Evolutionary conservation across 352 stramenopile genomes (phyloP), one percentile per base, ranked within the genome.

Genomic region (Phytophthora cactorum): DNA sequence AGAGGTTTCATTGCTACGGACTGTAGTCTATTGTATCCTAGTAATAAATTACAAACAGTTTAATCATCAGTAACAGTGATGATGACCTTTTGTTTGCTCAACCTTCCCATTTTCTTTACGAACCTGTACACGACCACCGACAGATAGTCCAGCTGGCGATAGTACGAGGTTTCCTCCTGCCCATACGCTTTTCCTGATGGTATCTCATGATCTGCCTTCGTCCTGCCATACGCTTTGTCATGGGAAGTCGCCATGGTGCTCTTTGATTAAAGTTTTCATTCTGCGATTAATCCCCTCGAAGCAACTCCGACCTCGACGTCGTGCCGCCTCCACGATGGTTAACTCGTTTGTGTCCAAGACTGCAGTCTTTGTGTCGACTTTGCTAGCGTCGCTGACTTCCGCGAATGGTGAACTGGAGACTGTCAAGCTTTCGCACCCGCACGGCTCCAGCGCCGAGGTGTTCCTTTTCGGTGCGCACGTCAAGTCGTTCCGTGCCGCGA

Each of bases 391-490:
- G 15, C 34, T 69, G 14, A 43, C 28, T 29, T 28, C 34, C 49
- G 54, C 9, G 5, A 69, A 58, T 59, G 59, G 87, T 68, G 31
- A 85, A 78, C 51, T 81, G 73, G 51, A 83, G 71, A 74, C 69
- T 6, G 46, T 89, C 32, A 66, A 79, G 59, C 68, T 92, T 34
- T 76, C 59, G 53, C 84, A 92, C 59, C 64, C 76, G 56, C 89
- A 81, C 10, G 84, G 84, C 49, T 84, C 86, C 44, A 85, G 74
- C 57, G 74, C 71, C 17, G 66, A 81, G 36, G 68, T 97, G n/a
- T 85, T 92, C 34, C 61, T 80, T 25, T 96, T 87, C 57, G 90
- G 91, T 31, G 88, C 91, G 0, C 92, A 90, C 11, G 64, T 97
- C 1, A 86, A 81, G 22, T 91, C 77, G 12, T 97, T 88, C 60